phyloP scores from a whole-genome alignment of 83 land plant genomes.

The Thuja plicata region DNA sequence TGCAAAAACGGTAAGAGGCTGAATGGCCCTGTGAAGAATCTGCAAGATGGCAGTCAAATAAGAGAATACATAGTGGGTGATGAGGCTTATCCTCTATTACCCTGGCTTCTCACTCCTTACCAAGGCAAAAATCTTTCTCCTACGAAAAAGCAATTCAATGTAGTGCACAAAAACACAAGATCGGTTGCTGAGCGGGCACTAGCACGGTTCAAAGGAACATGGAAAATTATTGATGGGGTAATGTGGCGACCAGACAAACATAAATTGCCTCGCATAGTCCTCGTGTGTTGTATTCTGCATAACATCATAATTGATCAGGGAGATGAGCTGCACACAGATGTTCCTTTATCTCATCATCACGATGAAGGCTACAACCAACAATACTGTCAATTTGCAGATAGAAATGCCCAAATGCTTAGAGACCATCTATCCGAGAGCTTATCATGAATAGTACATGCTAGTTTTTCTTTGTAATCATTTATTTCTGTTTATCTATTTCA shows the following conservation, averaged over 20 bases:
- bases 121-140: conserved; percentile 45
- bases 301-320: conserved; percentile 80
- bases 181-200: conserved; percentile 67
- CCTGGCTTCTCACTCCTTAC: conserved; percentile 84
- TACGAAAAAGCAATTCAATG: conserved; percentile 40
- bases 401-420: conserved; percentile 26
- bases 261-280: conserved; percentile 69
- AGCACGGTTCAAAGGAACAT: conserved; percentile 69
- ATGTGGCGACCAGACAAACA: conserved; percentile 89
- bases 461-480: neutral
- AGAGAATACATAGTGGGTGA: conserved; percentile 88
- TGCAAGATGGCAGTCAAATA: conserved; percentile 48
- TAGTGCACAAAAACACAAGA: conserved; percentile 33
- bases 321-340: conserved; percentile 56
- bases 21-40: conserved; percentile 45
- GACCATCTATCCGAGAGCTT: conserved; percentile 40
- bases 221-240: conserved; percentile 73
- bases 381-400: conserved; percentile 37
- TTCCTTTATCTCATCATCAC: conserved; percentile 54
- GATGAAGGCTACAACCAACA: conserved; percentile 65
- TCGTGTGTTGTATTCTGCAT: conserved; percentile 81
- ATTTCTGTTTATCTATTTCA: neutral
- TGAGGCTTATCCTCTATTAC: conserved; percentile 64
- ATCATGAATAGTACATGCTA: conserved; percentile 17
- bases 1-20: conserved; percentile 63